Evolutionary conservation across 2,329 filamentous ascomycete genomes (phyloP).

Genomic region (Ceratocystis ficicola): DNA sequence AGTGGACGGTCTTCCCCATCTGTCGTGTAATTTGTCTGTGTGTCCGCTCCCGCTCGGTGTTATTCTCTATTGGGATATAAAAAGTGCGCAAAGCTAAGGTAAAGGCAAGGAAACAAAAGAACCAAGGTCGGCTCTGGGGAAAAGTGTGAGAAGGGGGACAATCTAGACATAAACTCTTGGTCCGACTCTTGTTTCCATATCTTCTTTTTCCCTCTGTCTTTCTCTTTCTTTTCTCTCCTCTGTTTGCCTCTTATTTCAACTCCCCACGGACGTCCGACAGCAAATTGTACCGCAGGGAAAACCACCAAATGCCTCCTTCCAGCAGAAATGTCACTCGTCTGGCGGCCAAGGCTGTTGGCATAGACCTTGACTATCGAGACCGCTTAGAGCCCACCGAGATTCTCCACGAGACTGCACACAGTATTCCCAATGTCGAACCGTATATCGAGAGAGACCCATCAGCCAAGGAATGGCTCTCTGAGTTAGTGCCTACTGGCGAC

Average conservation of each 20-base stretch:
- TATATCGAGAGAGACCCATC: slow-evolving; percentile 22
- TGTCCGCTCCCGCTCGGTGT: neutral
- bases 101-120: neutral
- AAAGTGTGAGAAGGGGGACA: neutral
- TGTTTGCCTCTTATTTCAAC: too few relatives aligned
- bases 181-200: neutral
- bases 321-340: slow-evolving; percentile 24
- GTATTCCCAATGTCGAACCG: slow-evolving; percentile 18
- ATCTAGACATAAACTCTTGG: neutral
- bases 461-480: slow-evolving; percentile 18
- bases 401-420: slow-evolving; percentile 26
- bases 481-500: slow-evolving; percentile 16
- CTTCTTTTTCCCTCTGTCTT: neutral
- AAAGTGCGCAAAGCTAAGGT: neutral
- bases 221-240: neutral
- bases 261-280: neutral
- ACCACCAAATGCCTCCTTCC: neutral
- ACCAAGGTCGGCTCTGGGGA: neutral
- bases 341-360: slow-evolving; percentile 27
- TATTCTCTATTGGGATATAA: slow-evolving; percentile 7
- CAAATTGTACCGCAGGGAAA: neutral
- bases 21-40: neutral
- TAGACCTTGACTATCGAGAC: slow-evolving; percentile 27
- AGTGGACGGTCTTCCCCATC: neutral
- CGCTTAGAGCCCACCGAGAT: slow-evolving; percentile 26